Base-by-base conservation (phyloP, 257 asterid species). In the Galeopsis tetrahit region DNA sequence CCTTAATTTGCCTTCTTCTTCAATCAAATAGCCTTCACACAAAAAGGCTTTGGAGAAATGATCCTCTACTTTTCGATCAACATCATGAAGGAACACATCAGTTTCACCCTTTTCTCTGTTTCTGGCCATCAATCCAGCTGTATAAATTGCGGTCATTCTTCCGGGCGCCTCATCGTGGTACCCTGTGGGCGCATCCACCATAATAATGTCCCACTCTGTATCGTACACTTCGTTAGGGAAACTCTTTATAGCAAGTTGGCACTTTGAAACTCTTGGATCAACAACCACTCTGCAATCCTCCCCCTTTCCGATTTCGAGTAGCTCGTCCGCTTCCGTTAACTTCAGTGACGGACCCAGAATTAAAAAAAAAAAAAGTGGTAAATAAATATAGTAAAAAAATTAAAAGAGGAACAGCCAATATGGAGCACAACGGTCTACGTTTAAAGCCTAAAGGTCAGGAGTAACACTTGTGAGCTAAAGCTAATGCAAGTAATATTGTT, bases 181-280 rank as follows among this genome's bases (percentile, higher is more conserved):
- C 7, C 97, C 96, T 0, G 92, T 92, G 0, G 98, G 96, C 2
- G 98, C 98, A 63, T 92, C 98, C 66, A 92, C 95, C 97, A 92
- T 90, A 72, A 92, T 84, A 73, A 90, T 1, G 52, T 92, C 97
- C 98, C 96, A 92, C 28, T 86, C 90, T 0, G 77, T 64, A 5
- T 88, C 96, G 44, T 88, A 88, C 0, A 90, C 79, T 52, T 81
- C 82, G 31, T 49, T 68, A 0, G 97, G 96, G 36, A 92, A 74
- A 0, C 86, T 86, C 70, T 86, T 88, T 0, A 92, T 58, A 1
- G 92, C 80, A 4, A 92, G 87, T 15, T 65, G 78, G 55, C 98
- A 92, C 39, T 85, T 77, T 0, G 95, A 90, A 11, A 71, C 48
- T 76, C 98, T 84, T 32, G 98, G 94, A 77, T 90, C 94, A 5